These are phyloP conservation scores for Thinopyrum obtusiflorum DNA, from an alignment of 202 grass and related monocot genomes.

Conservation along the genomic window DNA sequence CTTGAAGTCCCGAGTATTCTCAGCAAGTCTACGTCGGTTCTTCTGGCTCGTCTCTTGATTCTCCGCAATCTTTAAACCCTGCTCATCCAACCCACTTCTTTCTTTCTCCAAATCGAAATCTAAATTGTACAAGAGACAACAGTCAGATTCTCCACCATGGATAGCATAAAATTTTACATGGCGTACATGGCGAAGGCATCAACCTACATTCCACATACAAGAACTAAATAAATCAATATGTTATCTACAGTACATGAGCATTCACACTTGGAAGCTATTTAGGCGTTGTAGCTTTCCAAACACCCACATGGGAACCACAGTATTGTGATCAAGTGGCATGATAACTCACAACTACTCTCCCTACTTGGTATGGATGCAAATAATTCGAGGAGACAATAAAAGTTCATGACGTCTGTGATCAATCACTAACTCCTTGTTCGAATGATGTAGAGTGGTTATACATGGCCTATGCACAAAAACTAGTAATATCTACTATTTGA, in stretches of 20 bases:
- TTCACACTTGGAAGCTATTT: background rate
- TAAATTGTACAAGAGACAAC: slow-evolving; percentile 35
- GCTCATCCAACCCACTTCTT: slow-evolving; percentile 93
- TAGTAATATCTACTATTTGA: background rate
- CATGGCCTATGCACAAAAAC: background rate
- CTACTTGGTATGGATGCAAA: background rate
- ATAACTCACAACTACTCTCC: background rate
- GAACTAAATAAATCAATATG: background rate
- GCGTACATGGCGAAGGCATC: background rate
- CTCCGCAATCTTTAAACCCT: slow-evolving; percentile 94
- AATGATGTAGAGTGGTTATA: background rate
- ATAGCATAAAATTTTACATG: background rate
- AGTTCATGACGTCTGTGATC: background rate
- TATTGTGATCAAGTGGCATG: background rate
- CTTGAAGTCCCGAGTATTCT: slow-evolving; percentile 95
- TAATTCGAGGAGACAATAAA: background rate
- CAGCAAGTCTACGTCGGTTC: slow-evolving; percentile 93
- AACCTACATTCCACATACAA: slow-evolving; percentile 1
- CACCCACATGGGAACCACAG: background rate
- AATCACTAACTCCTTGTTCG: background rate
- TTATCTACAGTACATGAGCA: background rate
- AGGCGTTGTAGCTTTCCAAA: background rate
- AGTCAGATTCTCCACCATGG: slow-evolving; percentile 20
- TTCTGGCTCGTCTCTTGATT: slow-evolving; percentile 99
- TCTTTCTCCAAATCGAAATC: slow-evolving; percentile 99